A percentile compares a stretch with the other conserved stretches of the same genome.
phyloP scores from a whole-genome alignment of 305 asterid genomes.

The Plantago lanceolata region DNA sequence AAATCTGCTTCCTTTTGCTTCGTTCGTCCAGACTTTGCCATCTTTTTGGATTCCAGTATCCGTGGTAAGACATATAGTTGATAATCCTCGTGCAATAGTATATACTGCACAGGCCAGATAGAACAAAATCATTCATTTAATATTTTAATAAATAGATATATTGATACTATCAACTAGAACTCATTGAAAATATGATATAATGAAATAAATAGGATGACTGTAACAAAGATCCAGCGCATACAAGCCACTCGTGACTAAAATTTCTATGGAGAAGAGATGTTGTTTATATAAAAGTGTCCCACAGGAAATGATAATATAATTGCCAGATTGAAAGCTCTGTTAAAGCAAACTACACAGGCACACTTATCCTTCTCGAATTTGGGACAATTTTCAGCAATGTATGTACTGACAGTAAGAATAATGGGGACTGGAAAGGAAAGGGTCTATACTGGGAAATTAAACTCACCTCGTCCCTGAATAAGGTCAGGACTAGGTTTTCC shows the following conservation, averaged over 20 bases:
- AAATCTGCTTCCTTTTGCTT: conserved; percentile 98
- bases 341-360: too few species aligned
- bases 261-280: too few species aligned
- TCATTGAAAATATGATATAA: not conserved
- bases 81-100: conserved; percentile 91
- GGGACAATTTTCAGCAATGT: not conserved
- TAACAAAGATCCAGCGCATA: not conserved
- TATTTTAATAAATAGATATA: conserved; percentile 13
- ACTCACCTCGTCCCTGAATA: conserved; percentile 96
- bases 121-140: conserved; percentile 16
- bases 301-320: too few species aligned
- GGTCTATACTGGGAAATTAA: conserved; percentile 10
- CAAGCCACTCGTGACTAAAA: not conserved
- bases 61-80: conserved; percentile 81
- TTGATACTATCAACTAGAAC: not conserved
- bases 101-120: conserved; percentile 49
- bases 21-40: conserved; percentile 95
- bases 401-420: too few species aligned
- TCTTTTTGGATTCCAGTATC: conserved; percentile 86
- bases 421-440: not conserved
- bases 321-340: too few species aligned
- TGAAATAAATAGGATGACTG: conserved; percentile 1
- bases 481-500: conserved; percentile 85
- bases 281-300: too few species aligned
- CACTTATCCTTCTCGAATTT: too few species aligned